Evolutionary conservation across 176 grass and related monocot species (phyloP).

Genomic region (Rhipidocladum racemiflorum): DNA sequence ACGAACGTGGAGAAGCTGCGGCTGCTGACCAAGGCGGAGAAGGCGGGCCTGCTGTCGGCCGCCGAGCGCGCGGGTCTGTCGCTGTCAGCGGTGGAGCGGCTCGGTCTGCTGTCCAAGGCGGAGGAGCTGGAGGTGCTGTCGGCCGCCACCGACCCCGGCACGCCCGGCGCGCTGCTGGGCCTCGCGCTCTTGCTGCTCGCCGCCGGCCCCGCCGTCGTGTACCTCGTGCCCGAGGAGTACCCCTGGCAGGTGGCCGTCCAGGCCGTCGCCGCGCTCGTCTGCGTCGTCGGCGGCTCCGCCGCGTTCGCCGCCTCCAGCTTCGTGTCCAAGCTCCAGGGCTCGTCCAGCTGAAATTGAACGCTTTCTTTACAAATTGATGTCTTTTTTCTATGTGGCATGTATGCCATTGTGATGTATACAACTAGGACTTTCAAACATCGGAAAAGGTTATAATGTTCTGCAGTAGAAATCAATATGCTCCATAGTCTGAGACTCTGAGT

Average conservation of each 20-base stretch:
- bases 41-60: conserved; percentile 76
- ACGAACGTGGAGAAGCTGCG: conserved; percentile 93
- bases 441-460: background rate
- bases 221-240: conserved; percentile 72
- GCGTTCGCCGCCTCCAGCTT: conserved; percentile 80
- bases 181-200: conserved; percentile 57
- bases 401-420: background rate
- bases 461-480: background rate
- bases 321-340: conserved; percentile 82
- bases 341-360: conserved; percentile 27
- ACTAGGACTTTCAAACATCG: background rate
- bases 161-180: conserved; percentile 53
- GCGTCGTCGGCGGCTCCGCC: conserved; percentile 69
- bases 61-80: conserved; percentile 85
- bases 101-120: conserved; percentile 88
- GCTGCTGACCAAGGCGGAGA: conserved; percentile 92
- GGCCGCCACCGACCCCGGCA: conserved; percentile 73
- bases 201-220: conserved; percentile 67
- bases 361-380: background rate
- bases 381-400: background rate
- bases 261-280: conserved; percentile 50
- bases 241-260: conserved; percentile 84
- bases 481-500: background rate
- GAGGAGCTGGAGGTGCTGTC: conserved; percentile 85
- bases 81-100: conserved; percentile 69